These are phyloP conservation scores for Yamadazyma sp. DNA, from an alignment of 805 yeast species.

Conservation along the genomic window DNA sequence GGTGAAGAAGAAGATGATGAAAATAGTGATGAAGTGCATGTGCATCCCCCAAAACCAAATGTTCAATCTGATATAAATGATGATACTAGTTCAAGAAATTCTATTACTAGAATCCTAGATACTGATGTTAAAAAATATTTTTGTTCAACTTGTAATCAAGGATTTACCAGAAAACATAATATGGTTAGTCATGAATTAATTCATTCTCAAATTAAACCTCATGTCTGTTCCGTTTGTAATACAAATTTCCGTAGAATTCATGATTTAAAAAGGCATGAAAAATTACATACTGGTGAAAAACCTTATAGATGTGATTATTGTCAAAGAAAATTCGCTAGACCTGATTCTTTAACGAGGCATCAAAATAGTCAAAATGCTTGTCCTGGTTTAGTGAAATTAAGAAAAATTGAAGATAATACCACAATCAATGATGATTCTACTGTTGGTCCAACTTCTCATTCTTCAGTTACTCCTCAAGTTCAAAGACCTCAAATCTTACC, in stretches of 20 bases:
- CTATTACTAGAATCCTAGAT: not conserved
- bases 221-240: constrained; percentile 57
- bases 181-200: constrained; percentile 69
- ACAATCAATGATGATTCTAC: too few relatives aligned
- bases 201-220: constrained; percentile 65
- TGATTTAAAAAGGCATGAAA: constrained; percentile 73
- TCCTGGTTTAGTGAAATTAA: constrained; percentile 10
- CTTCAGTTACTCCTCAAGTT: too few relatives aligned
- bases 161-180: constrained; percentile 71
- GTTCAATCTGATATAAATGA: constrained; percentile 3
- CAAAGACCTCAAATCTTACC: too few relatives aligned
- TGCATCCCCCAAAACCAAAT: not conserved
- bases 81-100: not conserved
- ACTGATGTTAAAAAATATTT: constrained; percentile 14
- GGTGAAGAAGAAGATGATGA: constrained; percentile 1
- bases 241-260: constrained; percentile 67
- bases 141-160: constrained; percentile 60
- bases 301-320: constrained; percentile 64
- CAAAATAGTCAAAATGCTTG: constrained; percentile 44
- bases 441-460: too few relatives aligned
- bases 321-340: constrained; percentile 64
- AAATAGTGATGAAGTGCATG: not conserved
- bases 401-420: too few relatives aligned
- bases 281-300: constrained; percentile 72
- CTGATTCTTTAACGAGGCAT: constrained; percentile 75